Evolutionary conservation across 73 alveolate genomes (phyloP), one percentile per base, ranked within the genome.

Genomic region (Paramecium caudatum): DNA sequence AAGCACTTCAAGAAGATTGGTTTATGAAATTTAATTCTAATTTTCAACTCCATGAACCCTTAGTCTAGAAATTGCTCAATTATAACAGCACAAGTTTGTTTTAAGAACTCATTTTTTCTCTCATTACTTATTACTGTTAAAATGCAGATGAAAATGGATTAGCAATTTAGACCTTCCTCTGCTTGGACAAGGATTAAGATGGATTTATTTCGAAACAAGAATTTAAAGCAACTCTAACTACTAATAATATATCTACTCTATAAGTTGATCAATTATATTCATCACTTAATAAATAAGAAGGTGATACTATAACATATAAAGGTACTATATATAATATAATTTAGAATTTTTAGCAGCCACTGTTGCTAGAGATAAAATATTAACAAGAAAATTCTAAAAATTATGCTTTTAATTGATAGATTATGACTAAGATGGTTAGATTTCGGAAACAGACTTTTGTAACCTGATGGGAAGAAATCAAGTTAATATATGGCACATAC

Each of bases 1-100:
- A 65, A 65, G 83, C 49, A 12, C 39, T 65, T 12, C 49, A 65
- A 4, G 50, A 65, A n/a, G 50, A 30, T 33, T 65, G 83, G 83
- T 33, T 65, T 33, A 27, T 32, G 2, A 33, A 65, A 32, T 55
- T 23, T 65, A 65, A 65, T 65, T 65, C 12, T 32, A 15, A 49
- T 1, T 33, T 65, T 65, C 61, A 33, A 65, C 2, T 33, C 16
- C 16, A 65, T 65, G 16, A 33, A 33, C 39, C 49, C 10, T 30
- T 65, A 36, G 15, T 33, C 3, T 10, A 33, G 3, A 65, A 30
- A 33, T 36, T 65, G 34, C n/a, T 36, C 2, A 65, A 65, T 36
- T 65, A 65, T 34, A 23, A 33, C 32, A 65, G 47, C 16, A 65
- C 47, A 9, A 16, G 33, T 34, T 30, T 65, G 16, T 65, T 65